Evolutionary conservation across 225 moss, liverwort and hornwort genomes (phyloP), one percentile per base, ranked within the genome.

Genomic region (Thuidium tamariscinum): DNA sequence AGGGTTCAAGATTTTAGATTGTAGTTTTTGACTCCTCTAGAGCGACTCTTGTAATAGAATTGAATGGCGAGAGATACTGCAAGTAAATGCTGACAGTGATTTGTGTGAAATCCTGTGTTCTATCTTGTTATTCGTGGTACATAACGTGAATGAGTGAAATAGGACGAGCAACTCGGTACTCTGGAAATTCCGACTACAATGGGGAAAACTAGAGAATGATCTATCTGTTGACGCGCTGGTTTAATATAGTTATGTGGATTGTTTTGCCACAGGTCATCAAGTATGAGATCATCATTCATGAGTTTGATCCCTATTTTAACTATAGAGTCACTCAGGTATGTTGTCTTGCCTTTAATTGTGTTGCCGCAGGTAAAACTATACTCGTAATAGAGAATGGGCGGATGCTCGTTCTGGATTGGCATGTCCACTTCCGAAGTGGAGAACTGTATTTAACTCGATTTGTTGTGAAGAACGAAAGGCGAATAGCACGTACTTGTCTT

Each of bases 261-360:
- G 71, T 41, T 82, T 56, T 87, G 60, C 59, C 84, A 83, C 96
- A 99, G 97, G 98, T 97, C 74, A 99, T 99, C 92, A 99, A 99
- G 92, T 95, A 96, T 86, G 99, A 99, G 92, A 99, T 97, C 89
- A 94, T 99, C 75, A 99, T 99, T 87, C 99, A 99, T 89, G 99
- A 99, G 87, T 99, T 99, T 75, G 99, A 99, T 91, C 99, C 99
- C 29, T 99, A 99, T 90, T 99, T 99, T 84, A 99, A 99, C 86
- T 99, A 99, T 78, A 92, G 99, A 92, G 96, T 99, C 74, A 99
- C 99, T 84, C 99, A 98, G 97, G 98, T 98, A 83, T 82, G 90
- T 87, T 63, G 41, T 44, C 79, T 77, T 75, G 65, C 81, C 71
- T 81, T 83, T 27, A 77, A 37, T 61, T 78, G 44, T 61, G 67